Percentiles rank a stretch among this genome's conserved stretches.
Evolutionary conservation across 2,329 filamentous ascomycete genomes (phyloP).

Genomic region (Grosmannia huntii): DNA sequence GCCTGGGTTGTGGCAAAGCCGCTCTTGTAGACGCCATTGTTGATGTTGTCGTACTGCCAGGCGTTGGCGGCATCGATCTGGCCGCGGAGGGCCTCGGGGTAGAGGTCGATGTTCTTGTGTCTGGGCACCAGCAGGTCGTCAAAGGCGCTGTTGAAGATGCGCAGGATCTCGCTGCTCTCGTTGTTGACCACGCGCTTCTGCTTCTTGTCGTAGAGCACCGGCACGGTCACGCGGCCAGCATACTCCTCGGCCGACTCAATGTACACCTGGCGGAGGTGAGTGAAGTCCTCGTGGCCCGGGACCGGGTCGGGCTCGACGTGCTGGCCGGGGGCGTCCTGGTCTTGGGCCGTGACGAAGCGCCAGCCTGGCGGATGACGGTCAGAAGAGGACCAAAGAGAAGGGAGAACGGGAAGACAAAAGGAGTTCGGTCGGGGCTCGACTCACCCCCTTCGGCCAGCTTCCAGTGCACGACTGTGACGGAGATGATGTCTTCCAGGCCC

Average conservation of each 20-base stretch:
- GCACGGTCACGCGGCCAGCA: slow-evolving; percentile 72
- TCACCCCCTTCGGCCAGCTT: slow-evolving; percentile 53
- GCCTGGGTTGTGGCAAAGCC: slow-evolving; percentile 77
- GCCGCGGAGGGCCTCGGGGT: slow-evolving; percentile 48
- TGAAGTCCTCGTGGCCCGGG: slow-evolving; percentile 55
- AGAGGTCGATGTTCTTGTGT: slow-evolving; percentile 50
- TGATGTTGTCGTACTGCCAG: slow-evolving; percentile 68
- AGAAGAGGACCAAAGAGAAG: neutral
- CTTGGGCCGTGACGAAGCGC: slow-evolving; percentile 62
- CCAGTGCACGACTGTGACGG: slow-evolving; percentile 80
- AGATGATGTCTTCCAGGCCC: slow-evolving; percentile 76
- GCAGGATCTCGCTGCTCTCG: slow-evolving; percentile 83
- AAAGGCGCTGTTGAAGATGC: slow-evolving; percentile 78
- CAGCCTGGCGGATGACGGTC: slow-evolving; percentile 43
- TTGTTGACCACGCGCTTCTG: slow-evolving; percentile 72
- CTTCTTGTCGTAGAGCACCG: slow-evolving; percentile 73
- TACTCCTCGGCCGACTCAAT: slow-evolving; percentile 63
- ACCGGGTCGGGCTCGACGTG: slow-evolving; percentile 57
- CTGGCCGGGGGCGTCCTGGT: slow-evolving; percentile 39
- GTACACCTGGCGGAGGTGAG: slow-evolving; percentile 66
- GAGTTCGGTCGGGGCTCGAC: slow-evolving; percentile 2
- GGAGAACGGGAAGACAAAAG: no score
- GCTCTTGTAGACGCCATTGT: slow-evolving; percentile 61
- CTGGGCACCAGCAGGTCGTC: slow-evolving; percentile 53
- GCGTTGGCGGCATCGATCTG: slow-evolving; percentile 66